Evolutionary conservation across 2,329 filamentous ascomycete species (phyloP).

Genomic region (Chrysoporthe puriensis): DNA sequence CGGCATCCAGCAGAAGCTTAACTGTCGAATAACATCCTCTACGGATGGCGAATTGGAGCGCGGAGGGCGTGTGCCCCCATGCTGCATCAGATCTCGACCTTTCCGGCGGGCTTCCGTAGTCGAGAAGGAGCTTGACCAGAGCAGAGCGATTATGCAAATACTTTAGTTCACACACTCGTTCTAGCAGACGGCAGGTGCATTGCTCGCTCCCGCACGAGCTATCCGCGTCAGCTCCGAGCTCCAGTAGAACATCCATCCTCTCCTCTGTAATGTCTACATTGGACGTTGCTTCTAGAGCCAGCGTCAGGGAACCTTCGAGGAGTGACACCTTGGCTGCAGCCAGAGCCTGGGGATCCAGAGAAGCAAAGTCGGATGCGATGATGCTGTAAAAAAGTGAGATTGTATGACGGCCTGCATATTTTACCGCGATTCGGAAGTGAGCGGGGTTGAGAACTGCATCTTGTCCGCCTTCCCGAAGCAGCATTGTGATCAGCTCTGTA

Average conservation of each 20-base stretch:
- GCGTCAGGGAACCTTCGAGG: not conserved
- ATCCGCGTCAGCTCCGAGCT: not conserved
- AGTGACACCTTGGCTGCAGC: not conserved
- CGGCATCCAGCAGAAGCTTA: not conserved
- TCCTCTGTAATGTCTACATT: rapidly evolving
- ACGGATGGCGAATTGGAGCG: not conserved
- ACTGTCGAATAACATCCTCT: not conserved
- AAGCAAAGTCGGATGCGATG: not conserved
- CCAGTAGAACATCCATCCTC: not conserved
- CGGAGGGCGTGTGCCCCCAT: not conserved
- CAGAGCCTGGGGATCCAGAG: not conserved
- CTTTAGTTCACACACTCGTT: no score
- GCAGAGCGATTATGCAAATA: not conserved
- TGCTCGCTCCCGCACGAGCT: not conserved
- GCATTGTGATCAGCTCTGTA: not conserved
- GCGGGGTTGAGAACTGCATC: not conserved
- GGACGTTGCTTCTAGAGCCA: no score
- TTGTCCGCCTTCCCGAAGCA: not conserved
- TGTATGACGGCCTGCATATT: not conserved
- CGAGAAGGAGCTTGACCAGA: not conserved
- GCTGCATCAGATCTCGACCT: not conserved
- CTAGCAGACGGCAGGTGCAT: not conserved
- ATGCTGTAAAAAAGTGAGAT: not conserved
- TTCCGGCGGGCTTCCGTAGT: not conserved
- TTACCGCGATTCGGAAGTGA: not conserved